phyloP scores from a whole-genome alignment of 2,329 filamentous ascomycete species.

The Xylariales sp. region DNA sequence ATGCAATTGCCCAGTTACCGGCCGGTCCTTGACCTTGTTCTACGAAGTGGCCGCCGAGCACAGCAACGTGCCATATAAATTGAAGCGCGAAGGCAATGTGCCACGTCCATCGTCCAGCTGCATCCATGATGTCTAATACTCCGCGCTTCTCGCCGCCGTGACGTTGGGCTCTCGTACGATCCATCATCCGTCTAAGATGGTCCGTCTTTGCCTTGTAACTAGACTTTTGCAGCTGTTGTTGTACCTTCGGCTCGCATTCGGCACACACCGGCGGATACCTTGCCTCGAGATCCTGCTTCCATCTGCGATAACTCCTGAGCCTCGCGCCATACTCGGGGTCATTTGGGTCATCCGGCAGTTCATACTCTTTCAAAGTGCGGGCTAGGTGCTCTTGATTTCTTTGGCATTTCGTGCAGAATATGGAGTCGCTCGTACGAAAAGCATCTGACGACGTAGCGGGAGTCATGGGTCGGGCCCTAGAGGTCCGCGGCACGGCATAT shows the following conservation, averaged over 20 bases:
- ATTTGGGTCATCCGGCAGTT: conserved; percentile 59
- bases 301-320: conserved; percentile 65
- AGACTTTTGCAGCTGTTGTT: conserved; percentile 62
- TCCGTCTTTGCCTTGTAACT: conserved; percentile 84
- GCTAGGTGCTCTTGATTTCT: conserved; percentile 85
- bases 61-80: conserved; percentile 42
- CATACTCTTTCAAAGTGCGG: conserved; percentile 72
- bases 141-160: conserved; percentile 34
- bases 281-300: conserved; percentile 67
- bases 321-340: conserved; percentile 66
- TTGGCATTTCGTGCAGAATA: conserved; percentile 72
- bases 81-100: conserved; percentile 33
- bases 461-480: conserved; percentile 11
- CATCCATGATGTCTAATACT: conserved; percentile 37
- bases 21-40: conserved; percentile 12
- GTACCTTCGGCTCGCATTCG: conserved; percentile 71
- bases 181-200: conserved; percentile 69
- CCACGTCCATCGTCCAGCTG: conserved; percentile 43
- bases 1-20: conserved; percentile 6
- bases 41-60: conserved; percentile 24
- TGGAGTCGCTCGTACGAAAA: conserved; percentile 24
- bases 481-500: conserved; percentile 42
- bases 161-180: conserved; percentile 50
- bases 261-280: conserved; percentile 87
- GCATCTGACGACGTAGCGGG: not conserved